Evolutionary conservation across 805 yeast species (phyloP).

Genomic region (Lipomyces orientalis): DNA sequence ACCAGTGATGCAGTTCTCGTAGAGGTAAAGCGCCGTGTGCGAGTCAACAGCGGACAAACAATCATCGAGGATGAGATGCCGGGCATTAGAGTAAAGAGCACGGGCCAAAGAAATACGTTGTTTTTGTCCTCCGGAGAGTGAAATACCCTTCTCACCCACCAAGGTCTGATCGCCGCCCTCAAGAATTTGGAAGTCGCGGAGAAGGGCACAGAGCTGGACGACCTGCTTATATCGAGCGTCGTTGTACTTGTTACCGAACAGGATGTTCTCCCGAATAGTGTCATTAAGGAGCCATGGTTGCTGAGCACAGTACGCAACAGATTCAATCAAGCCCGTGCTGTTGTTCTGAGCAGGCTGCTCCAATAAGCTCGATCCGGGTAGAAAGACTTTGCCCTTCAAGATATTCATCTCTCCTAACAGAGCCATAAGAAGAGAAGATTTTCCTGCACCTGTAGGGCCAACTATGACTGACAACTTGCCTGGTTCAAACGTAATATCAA

Average conservation of each 20-base stretch:
- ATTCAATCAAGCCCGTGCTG: slow-evolving; percentile 48
- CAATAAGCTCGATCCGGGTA: slow-evolving; percentile 74
- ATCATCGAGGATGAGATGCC: slow-evolving; percentile 85
- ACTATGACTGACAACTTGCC: slow-evolving; percentile 89
- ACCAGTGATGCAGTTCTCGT: slow-evolving; percentile 89
- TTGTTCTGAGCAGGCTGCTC: slow-evolving; percentile 72
- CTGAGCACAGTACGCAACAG: slow-evolving; percentile 47
- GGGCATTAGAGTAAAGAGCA: slow-evolving; percentile 85
- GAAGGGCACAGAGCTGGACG: slow-evolving; percentile 85
- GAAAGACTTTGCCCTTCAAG: slow-evolving; percentile 40
- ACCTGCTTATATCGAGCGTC: slow-evolving; percentile 78
- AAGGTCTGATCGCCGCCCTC: slow-evolving; percentile 91
- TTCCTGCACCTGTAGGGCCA: slow-evolving; percentile 98
- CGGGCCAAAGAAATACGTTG: slow-evolving; percentile 95
- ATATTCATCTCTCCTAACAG: slow-evolving; percentile 92
- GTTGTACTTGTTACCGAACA: slow-evolving; percentile 75
- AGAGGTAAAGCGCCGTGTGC: slow-evolving; percentile 92
- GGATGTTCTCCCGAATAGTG: slow-evolving; percentile 80
- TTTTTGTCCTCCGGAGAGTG: slow-evolving; percentile 96
- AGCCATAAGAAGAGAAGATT: slow-evolving; percentile 87
- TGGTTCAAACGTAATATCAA: slow-evolving; percentile 68
- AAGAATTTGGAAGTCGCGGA: slow-evolving; percentile 84
- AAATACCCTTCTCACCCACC: slow-evolving; percentile 96
- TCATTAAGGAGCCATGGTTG: slow-evolving; percentile 95
- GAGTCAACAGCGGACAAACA: slow-evolving; percentile 97